Evolutionary conservation across 805 yeast genomes (phyloP), one percentile per base, ranked within the genome.

Genomic region (Candida vartiovaarae): DNA sequence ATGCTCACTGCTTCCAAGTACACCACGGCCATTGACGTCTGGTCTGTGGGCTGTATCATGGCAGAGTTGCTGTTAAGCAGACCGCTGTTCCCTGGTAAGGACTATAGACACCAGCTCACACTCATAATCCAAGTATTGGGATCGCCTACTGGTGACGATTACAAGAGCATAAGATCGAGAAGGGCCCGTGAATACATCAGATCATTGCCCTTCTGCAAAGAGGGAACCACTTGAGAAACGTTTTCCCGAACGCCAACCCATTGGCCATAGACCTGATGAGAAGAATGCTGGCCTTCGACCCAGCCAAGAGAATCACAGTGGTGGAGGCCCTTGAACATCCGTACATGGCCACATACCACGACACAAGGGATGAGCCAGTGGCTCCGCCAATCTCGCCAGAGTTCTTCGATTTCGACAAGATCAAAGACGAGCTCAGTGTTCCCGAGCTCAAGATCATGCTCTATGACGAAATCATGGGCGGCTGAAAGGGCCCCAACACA

Each of bases 21-120:
- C 51, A 75, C 90, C 2, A 77, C 82, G 6, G 86, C 89, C 1
- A 81, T 84, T 47, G 93, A 84, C 57, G 70, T 84, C 11, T 84
- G 93, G 93, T 79, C 88, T 0, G 80, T 82, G 34, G 93, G 91
- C 0, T 84, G 91, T 56, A 82, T 84, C 31, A 55, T 84, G 30
- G 90, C 85, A 0, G 93, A 84, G 59, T 67, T 84, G 71, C 67
- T 80, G 6, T 62, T 67, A 32, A 62, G 63, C 35, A 72, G 71
- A 47, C 89, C 91, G 0, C 60, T 84, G 8, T 79, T 84, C 53
- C 91, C 91, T 0, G 93, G 93, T 1, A 72, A 76, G 43, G 90
- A 84, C 60, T 84, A 81, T 58, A 75, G 76, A 41, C 78, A 82
- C 56, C 95, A 80, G 59, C 62, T 80, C 47, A 67, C 78, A 62